phyloP scores from a whole-genome alignment of 1,139 yeast species.

The Sugiyamaella paludigena region DNA sequence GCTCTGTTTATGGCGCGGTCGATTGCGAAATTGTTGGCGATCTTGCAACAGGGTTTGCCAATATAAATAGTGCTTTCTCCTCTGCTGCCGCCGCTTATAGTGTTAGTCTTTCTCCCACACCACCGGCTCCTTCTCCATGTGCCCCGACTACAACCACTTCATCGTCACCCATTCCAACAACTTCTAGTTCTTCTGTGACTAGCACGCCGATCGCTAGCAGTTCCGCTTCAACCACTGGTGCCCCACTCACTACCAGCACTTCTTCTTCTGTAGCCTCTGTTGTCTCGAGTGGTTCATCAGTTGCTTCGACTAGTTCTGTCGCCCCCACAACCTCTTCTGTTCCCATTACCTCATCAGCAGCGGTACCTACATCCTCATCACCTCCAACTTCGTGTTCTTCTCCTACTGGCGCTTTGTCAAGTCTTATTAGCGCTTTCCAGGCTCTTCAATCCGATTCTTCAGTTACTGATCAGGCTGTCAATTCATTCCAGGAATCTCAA shows the following conservation, averaged over 20 bases:
- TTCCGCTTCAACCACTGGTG: neutral
- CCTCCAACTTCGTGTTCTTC: slow-evolving; percentile 6
- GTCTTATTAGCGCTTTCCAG: slow-evolving; percentile 8
- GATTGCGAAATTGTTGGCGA: slow-evolving; percentile 5
- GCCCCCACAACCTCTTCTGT: neutral
- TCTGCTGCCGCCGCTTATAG: slow-evolving; percentile 12
- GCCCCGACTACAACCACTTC: neutral
- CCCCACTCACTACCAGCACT: neutral
- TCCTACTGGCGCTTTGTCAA: slow-evolving; percentile 7
- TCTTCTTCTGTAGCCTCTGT: slow-evolving; percentile 3
- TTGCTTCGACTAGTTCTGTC: neutral
- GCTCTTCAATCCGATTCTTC: slow-evolving; percentile 10
- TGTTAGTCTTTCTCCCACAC: slow-evolving; percentile 3
- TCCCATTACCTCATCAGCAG: neutral
- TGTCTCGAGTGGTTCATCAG: neutral
- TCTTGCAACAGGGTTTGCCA: slow-evolving; percentile 4
- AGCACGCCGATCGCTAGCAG: neutral
- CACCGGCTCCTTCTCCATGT: slow-evolving; percentile 3
- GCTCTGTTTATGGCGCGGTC: slow-evolving; percentile 9
- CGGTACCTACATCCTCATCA: neutral
- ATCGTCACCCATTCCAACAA: neutral
- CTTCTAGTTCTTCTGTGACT: neutral
- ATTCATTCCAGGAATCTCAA: slow-evolving; percentile 5
- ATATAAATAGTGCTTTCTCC: slow-evolving; percentile 13
- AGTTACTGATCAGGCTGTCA: slow-evolving; percentile 6